Conservation (phyloP, 345 rosid genomes). For the Populus simonii region DNA sequence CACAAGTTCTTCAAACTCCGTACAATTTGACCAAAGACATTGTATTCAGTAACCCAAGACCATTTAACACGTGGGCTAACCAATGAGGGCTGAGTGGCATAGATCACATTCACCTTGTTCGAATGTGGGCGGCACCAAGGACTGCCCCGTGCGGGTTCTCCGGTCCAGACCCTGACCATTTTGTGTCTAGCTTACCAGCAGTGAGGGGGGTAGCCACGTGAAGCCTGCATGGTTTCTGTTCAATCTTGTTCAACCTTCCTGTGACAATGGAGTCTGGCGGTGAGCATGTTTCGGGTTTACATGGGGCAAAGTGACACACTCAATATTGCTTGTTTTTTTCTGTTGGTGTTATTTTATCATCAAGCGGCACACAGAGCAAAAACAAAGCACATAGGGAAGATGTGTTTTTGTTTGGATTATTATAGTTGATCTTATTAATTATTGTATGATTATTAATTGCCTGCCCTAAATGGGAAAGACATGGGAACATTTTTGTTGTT, state of each 20-base stretch:
- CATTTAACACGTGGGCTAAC: conserved; percentile 13
- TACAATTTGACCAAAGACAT: background rate
- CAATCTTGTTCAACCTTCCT: background rate
- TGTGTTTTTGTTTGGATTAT: background rate
- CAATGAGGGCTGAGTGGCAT: background rate
- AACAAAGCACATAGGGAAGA: conserved; percentile 8
- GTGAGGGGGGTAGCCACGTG: background rate
- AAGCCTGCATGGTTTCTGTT: background rate
- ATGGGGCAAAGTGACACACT: too few relatives aligned
- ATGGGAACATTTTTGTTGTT: conserved; percentile 1
- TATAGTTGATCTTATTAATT: background rate
- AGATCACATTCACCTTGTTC: background rate
- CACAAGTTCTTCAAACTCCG: background rate
- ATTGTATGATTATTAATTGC: background rate
- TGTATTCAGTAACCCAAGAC: background rate
- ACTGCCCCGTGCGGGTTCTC: conserved; percentile 1
- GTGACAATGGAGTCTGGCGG: background rate
- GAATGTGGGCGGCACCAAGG: conserved; percentile 15
- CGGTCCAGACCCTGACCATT: conserved; percentile 3
- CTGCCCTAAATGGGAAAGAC: background rate
- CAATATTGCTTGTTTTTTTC: background rate
- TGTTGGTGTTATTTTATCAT: background rate
- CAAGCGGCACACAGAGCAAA: background rate
- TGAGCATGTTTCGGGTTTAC: background rate
- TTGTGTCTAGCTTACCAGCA: background rate